Conservation (phyloP, 2,329 filamentous ascomycete species). For the Botryosphaeria dothidea region DNA sequence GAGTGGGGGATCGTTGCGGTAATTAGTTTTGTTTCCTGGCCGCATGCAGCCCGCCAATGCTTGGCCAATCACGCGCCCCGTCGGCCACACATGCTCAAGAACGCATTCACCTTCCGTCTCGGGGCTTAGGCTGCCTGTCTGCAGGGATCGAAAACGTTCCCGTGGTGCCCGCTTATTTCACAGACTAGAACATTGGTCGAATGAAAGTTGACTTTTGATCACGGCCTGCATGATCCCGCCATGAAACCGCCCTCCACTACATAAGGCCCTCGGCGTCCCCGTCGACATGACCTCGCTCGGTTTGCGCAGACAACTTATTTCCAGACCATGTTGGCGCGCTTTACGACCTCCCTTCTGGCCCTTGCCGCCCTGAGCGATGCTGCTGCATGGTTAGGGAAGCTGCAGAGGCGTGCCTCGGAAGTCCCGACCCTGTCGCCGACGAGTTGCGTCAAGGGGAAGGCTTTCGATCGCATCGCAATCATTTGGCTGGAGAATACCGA, state of each 20-base stretch:
- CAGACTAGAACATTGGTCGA: background rate
- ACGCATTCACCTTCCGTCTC: background rate
- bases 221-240: background rate
- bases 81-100: background rate
- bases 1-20: background rate
- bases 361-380: background rate
- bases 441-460: conserved; percentile 56
- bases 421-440: background rate
- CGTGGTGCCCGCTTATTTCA: background rate
- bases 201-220: background rate
- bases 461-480: conserved; percentile 70
- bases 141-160: background rate
- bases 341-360: background rate
- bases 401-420: background rate
- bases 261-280: background rate
- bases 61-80: background rate
- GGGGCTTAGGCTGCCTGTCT: background rate
- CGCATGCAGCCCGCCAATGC: background rate
- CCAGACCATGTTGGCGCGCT: conserved; percentile 1
- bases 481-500: conserved; percentile 79
- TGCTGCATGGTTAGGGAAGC: background rate
- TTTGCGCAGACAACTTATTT: background rate
- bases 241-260: background rate
- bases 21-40: background rate
- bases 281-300: background rate